Conservation (phyloP, 2,329 filamentous ascomycete species). For the Annulohypoxylon truncatum region DNA sequence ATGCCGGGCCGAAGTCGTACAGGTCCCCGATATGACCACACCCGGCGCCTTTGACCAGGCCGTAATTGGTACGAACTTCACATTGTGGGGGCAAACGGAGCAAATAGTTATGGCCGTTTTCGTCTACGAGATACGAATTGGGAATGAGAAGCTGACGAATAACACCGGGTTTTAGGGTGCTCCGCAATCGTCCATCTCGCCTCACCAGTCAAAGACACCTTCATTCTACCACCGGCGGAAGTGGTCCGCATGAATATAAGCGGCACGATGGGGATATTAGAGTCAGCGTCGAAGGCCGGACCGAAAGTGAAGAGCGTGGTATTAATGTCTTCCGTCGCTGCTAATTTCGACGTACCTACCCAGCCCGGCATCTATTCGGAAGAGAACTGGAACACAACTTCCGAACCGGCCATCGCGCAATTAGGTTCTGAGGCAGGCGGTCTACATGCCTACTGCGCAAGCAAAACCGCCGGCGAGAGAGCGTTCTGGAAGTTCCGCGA, state of each 20-base stretch:
- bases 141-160: slow-evolving; percentile 6
- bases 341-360: slow-evolving; percentile 43
- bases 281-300: slow-evolving; percentile 41
- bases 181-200: slow-evolving; percentile 46
- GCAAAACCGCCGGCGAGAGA: slow-evolving; percentile 46
- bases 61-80: slow-evolving; percentile 38
- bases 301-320: slow-evolving; percentile 42
- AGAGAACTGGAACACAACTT: slow-evolving; percentile 45
- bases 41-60: slow-evolving; percentile 41
- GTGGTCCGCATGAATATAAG: slow-evolving; percentile 41
- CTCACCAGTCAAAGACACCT: slow-evolving; percentile 42
- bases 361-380: slow-evolving; percentile 41
- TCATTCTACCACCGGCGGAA: slow-evolving; percentile 39
- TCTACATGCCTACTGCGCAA: slow-evolving; percentile 45
- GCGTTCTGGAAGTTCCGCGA: slow-evolving; percentile 45
- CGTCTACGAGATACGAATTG: background rate
- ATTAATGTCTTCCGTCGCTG: slow-evolving; percentile 44
- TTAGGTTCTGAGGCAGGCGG: slow-evolving; percentile 37
- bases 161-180: slow-evolving; percentile 40
- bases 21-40: slow-evolving; percentile 43
- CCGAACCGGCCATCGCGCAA: slow-evolving; percentile 35
- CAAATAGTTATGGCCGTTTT: background rate
- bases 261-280: slow-evolving; percentile 40
- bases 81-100: background rate
- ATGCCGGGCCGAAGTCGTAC: slow-evolving; percentile 43